Evolutionary conservation across 108 stramenopile genomes (phyloP).

Genomic region (Discostella stelligeroides): DNA sequence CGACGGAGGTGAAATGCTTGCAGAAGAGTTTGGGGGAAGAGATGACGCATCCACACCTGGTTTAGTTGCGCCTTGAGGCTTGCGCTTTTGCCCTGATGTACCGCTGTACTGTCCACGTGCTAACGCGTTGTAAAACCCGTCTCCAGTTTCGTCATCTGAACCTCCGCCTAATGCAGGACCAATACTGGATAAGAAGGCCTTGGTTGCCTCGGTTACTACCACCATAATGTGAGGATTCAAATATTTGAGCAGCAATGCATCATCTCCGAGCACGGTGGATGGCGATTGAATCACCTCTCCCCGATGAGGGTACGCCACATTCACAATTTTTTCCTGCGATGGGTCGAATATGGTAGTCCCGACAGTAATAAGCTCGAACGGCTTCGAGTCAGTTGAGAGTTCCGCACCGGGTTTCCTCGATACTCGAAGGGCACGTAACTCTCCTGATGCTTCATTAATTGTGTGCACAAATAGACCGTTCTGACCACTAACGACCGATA

Average conservation of each 20-base stretch:
- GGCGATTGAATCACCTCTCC: conserved; percentile 83
- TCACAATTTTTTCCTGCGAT: conserved; percentile 69
- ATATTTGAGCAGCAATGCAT: conserved; percentile 93
- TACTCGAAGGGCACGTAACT: conserved; percentile 42
- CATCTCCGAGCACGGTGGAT: conserved; percentile 87
- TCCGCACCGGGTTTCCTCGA: conserved; percentile 21
- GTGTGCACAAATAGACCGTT: conserved; percentile 77
- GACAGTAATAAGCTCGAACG: conserved; percentile 49
- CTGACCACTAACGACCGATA: conserved; percentile 28
- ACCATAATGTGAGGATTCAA: conserved; percentile 92
- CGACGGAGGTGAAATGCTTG: conserved; percentile 31
- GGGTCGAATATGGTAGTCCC: conserved; percentile 69
- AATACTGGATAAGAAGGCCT: conserved; percentile 34
- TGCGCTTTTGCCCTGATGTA: conserved; percentile 48
- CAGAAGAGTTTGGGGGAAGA: conserved; percentile 11
- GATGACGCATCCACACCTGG: conserved; percentile 53
- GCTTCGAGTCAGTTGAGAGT: conserved; percentile 16
- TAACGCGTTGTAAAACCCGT: conserved; percentile 46
- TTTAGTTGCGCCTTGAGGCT: conserved; percentile 58
- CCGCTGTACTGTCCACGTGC: conserved; percentile 13
- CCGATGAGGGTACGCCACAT: conserved; percentile 73
- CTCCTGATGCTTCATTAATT: conserved; percentile 51
- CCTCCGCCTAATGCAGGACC: conserved; percentile 12
- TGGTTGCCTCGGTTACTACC: conserved; percentile 68
- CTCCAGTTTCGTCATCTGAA: conserved; percentile 30